Base-by-base conservation (phyloP, 192 early-diverging fungal genomes). In the Coemansia asiatica region DNA sequence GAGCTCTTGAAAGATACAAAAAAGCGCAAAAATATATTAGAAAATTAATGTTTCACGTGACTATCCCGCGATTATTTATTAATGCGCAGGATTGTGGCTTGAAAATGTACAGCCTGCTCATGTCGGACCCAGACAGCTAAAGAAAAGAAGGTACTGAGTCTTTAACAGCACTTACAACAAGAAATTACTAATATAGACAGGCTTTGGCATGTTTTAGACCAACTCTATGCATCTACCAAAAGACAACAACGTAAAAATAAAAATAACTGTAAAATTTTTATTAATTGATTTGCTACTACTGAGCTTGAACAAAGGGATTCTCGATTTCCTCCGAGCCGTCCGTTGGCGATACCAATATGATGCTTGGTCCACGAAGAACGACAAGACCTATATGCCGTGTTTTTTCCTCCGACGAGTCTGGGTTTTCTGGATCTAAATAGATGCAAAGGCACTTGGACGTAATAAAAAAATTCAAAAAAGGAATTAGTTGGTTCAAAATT, bases 321-420 rank as follows among this genome's bases (percentile, higher is more conserved):
- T 85, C 91, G 58, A 98, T 98, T 69, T 92, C 89, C 61, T 94
- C 88, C 8, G 88, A 87, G 38, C 94, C 95, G 66, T 97, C 94
- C 16, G 89, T 81, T 4, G 96, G 96, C 53, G 94, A 93, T 63
- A 98, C 88, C 68, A 93, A 75, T 54, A 96, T 94, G 63, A 98
- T 84, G 26, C 92, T 86, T 1, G 95, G 92, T 8, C 94, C 93
- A 69, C 96, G 87, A 61, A 89, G 90, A 29, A 98, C 93, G 1
- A 95, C 85, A 25, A 98, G 84, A 4, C 96, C 95, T 21, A 98
- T 71, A 21, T 82, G 71, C 63, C 93, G 87, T 53, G 83, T 88
- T 64, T 86, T 71, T 56, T 67, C 67, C 16, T 64, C 67, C 12
- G 64, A 25, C 22, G 62, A 57, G 9, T 66, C 67, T 15, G 61